These are phyloP conservation scores for Sclerotinia nivalis DNA, from an alignment of 2,329 filamentous ascomycete genomes.

Conservation along the genomic window DNA sequence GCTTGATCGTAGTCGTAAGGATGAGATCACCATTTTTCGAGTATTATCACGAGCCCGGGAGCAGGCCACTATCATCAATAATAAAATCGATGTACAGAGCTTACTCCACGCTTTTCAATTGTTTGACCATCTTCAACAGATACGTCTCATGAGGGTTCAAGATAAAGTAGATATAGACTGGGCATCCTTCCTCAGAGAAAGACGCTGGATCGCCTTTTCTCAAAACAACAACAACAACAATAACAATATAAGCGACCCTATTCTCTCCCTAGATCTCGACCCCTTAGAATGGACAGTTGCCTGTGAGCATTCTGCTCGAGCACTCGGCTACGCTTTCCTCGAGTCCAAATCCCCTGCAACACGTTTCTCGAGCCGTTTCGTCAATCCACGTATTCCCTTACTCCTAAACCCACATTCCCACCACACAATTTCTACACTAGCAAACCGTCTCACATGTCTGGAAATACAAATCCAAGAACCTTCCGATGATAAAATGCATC, in stretches of 20 bases:
- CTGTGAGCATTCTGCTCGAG: slow-evolving; percentile 61
- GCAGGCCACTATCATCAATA: slow-evolving; percentile 34
- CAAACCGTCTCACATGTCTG: slow-evolving; percentile 59
- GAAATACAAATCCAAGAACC: slow-evolving; percentile 60
- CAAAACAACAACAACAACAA: slow-evolving; percentile 19
- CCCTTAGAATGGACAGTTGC: slow-evolving; percentile 62
- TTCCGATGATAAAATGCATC: slow-evolving; percentile 54
- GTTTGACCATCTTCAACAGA: slow-evolving; percentile 62
- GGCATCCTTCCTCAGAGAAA: slow-evolving; percentile 51
- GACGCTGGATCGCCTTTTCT: slow-evolving; percentile 29
- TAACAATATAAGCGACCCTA: slow-evolving; percentile 39
- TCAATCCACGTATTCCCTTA: slow-evolving; percentile 60
- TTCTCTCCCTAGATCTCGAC: slow-evolving; percentile 47
- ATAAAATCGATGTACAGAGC: slow-evolving; percentile 29
- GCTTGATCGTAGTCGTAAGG: slow-evolving; percentile 22
- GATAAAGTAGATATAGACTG: slow-evolving; percentile 59
- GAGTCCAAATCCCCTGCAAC: slow-evolving; percentile 54
- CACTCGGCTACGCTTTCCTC: slow-evolving; percentile 57
- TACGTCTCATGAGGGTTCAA: slow-evolving; percentile 63
- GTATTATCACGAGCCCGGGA: slow-evolving; percentile 31
- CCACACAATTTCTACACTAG: slow-evolving; percentile 51
- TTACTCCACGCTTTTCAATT: slow-evolving; percentile 41
- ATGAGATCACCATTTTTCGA: slow-evolving; percentile 29
- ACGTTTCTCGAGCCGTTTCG: slow-evolving; percentile 52
- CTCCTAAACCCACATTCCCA: slow-evolving; percentile 51